Evolutionary conservation across 768 basidiomycete genomes (phyloP).

Genomic region (Auricularia heimuer): DNA sequence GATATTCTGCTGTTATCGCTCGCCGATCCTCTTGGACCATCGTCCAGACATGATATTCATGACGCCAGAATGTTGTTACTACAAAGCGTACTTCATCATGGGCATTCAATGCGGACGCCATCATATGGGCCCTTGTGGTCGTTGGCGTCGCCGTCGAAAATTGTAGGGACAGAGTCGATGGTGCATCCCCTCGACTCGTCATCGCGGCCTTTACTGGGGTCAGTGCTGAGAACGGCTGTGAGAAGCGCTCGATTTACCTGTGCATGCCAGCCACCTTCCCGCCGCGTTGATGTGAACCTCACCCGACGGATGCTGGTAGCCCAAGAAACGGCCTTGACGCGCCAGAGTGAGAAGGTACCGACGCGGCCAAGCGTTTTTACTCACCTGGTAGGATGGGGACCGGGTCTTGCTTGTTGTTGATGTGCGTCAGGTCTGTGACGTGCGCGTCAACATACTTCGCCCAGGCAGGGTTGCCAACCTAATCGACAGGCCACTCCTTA

Average conservation of each 20-base stretch:
- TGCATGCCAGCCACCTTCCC: conserved; percentile 19
- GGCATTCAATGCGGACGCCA: conserved; percentile 11
- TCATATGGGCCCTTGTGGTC: conserved; percentile 22
- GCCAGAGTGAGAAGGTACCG: too few relatives aligned
- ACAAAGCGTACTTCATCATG: not conserved
- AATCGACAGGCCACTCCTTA: conserved; percentile 35
- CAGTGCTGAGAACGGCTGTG: not conserved
- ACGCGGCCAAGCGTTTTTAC: not conserved
- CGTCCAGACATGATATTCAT: not conserved
- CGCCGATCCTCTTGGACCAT: not conserved
- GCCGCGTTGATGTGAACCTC: conserved; percentile 34
- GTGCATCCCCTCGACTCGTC: conserved; percentile 13
- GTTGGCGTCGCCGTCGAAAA: conserved; percentile 10
- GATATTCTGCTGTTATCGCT: not conserved
- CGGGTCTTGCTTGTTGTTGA: conserved; percentile 6
- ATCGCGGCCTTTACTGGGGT: conserved; percentile 13
- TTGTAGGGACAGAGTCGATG: conserved; percentile 16
- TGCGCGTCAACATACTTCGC: conserved; percentile 4
- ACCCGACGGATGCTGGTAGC: conserved; percentile 29
- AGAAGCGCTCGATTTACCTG: conserved; percentile 8
- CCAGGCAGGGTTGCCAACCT: conserved; percentile 4
- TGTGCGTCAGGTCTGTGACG: conserved; percentile 3
- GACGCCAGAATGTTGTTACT: not conserved
- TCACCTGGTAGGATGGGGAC: conserved; percentile 4
- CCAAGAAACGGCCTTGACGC: conserved; percentile 22